Percentiles rank a stretch among this genome's conserved stretches.
Conservation (phyloP, 371 early-diverging fungal species). For the Rhizopus arrhizus region DNA sequence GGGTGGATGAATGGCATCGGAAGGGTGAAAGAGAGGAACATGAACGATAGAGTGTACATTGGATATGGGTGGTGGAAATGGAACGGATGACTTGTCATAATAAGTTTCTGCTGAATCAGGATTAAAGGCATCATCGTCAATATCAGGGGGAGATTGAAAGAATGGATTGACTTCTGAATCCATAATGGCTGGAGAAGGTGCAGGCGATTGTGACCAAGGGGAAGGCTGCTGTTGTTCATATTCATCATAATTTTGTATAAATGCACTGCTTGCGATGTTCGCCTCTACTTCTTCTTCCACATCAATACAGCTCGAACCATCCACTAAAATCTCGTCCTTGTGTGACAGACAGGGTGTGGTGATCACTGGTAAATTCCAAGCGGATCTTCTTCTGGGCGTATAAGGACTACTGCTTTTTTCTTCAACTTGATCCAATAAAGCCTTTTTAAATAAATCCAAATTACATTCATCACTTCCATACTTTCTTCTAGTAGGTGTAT, state of each 20-base stretch:
- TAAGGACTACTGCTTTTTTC: conserved; percentile 22
- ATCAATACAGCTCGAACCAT: conserved; percentile 29
- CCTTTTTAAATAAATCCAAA: conserved; percentile 41
- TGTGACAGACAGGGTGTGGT: conserved; percentile 40
- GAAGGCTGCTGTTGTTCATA: conserved; percentile 56
- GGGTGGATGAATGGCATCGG: conserved; percentile 15
- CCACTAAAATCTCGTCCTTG: conserved; percentile 42
- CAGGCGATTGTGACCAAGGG: conserved; percentile 70
- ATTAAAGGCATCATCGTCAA: conserved; percentile 67
- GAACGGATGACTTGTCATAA: conserved; percentile 35
- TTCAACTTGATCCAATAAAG: conserved; percentile 34
- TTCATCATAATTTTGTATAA: conserved; percentile 45
- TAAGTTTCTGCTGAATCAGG: conserved; percentile 50
- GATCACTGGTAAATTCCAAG: conserved; percentile 32
- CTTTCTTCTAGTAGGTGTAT: conserved; percentile 6
- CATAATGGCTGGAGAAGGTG: conserved; percentile 63
- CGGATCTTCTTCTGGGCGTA: conserved; percentile 15
- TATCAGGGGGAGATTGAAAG: conserved; percentile 57
- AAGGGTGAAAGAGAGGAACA: conserved; percentile 56
- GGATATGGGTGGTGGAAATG: conserved; percentile 45
- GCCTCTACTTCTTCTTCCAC: conserved; percentile 27
- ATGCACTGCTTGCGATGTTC: conserved; percentile 21
- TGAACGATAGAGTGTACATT: conserved; percentile 64
- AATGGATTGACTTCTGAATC: conserved; percentile 65
- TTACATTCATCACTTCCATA: conserved; percentile 25